Evolutionary conservation across 805 yeast species (phyloP).

Genomic region (Nakazawaea ambrosiae): DNA sequence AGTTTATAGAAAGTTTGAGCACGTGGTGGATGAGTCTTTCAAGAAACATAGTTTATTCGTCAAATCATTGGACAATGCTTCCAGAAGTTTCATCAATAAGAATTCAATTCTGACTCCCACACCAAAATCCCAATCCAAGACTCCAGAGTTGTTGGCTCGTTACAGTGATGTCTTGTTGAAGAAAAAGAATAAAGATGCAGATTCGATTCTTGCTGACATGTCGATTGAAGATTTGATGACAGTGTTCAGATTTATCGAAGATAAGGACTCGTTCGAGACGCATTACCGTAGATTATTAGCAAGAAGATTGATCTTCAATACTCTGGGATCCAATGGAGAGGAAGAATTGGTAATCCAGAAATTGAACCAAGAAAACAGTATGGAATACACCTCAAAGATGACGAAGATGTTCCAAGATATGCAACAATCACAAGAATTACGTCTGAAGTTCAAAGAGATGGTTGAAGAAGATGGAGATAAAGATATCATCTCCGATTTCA

Average conservation of each 20-base stretch:
- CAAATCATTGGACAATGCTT: conserved; percentile 85
- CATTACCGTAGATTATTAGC: conserved; percentile 87
- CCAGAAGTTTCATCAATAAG: conserved; percentile 73
- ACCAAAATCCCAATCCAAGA: conserved; percentile 56
- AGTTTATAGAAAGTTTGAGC: conserved; percentile 61
- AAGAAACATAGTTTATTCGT: conserved; percentile 70
- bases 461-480: conserved; percentile 28
- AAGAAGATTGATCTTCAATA: conserved; percentile 59
- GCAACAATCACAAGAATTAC: conserved; percentile 73
- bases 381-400: conserved; percentile 89
- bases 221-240: conserved; percentile 80
- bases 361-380: conserved; percentile 81
- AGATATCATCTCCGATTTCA: conserved; percentile 42
- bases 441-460: conserved; percentile 44
- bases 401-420: conserved; percentile 96
- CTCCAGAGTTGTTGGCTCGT: conserved; percentile 88
- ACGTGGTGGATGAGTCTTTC: conserved; percentile 61
- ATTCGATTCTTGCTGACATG: conserved; percentile 52
- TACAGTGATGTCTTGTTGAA: conserved; percentile 81
- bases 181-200: conserved; percentile 63
- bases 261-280: conserved; percentile 92
- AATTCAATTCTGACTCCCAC: conserved; percentile 73
- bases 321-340: conserved; percentile 45
- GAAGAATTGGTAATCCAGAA: conserved; percentile 83
- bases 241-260: conserved; percentile 80